Base-by-base conservation (phyloP, 768 basidiomycete genomes). In the Boletus rex-veris region DNA sequence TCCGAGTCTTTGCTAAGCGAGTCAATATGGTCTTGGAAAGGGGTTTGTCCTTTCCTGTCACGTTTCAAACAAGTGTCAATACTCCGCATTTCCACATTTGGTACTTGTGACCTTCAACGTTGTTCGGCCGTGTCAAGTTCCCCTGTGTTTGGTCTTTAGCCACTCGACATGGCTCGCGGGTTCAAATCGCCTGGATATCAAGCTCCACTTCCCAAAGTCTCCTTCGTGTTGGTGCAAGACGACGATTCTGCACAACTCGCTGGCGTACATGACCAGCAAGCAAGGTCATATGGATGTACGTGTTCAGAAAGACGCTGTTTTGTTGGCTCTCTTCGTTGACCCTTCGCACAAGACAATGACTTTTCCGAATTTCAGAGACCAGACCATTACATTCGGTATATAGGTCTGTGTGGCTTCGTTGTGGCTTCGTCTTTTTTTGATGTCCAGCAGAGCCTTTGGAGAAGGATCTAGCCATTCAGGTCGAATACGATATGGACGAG, bases 401-500 rank as follows among this genome's bases (percentile, higher is more conserved):
- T 96, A 58, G 93, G 92, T 92, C 62, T 39, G 81, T 65, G 26
- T 37, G 2, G 28, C 37, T 21, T 31, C 33, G 24, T 36, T 21
- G 16, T 28, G 36, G 30, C 24, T 50, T 12, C 28, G 35, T 38
- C 11, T 33, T 16, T 48, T 64, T n/a, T 48, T 64, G 54, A 59
- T 26, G 40, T 33, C 44, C 44, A 26, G 21, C 64, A 92, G 94
- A 97, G 64, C 96, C 96, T 0, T 75, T 97, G 59, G 96, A 99
- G 67, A 84, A 83, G 44, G 97, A 99, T 59, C 81, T 98, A 16
- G 88, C 88, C 7, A 82, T 83, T 37, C 93, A 96, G 61, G 96
- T 99, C 21, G 97, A 98, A 70, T 99, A 99, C 76, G 97, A 98
- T 67, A 98, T 99, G 94, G 97, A 98, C 66, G 97, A 98, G 67